Evolutionary conservation across 345 rosid genomes (phyloP).

Genomic region (Eutrema heterophyllum): DNA sequence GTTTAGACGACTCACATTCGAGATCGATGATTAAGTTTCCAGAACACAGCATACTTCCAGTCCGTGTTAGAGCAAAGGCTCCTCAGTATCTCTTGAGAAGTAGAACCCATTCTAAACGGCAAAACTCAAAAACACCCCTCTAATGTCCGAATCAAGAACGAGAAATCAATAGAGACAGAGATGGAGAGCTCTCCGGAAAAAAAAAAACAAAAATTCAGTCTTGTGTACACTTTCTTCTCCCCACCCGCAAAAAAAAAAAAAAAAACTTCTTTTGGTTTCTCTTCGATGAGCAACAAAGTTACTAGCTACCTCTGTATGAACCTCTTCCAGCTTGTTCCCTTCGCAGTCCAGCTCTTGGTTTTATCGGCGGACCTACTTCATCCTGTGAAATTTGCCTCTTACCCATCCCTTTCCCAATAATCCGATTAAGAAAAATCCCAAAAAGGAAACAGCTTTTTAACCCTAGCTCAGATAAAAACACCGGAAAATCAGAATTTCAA

Average conservation of each 20-base stretch:
- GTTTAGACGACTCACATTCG: constrained; percentile 54
- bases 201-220: neutral
- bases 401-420: constrained; percentile 62
- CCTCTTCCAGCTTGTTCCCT: constrained; percentile 97
- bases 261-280: neutral
- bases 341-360: constrained; percentile 78
- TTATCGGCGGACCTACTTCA: constrained; percentile 82
- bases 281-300: constrained; percentile 7
- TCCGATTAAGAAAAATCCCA: neutral
- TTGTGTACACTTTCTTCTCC: constrained; percentile 7
- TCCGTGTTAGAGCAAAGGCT: constrained; percentile 68
- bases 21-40: constrained; percentile 78
- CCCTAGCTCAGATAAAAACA: constrained; percentile 11
- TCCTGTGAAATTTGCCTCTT: constrained; percentile 64
- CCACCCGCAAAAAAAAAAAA: constrained; percentile 9
- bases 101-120: constrained; percentile 45
- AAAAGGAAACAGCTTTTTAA: neutral
- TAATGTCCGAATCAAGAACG: constrained; percentile 18
- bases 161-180: constrained; percentile 22
- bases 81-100: constrained; percentile 52
- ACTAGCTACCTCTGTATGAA: constrained; percentile 92
- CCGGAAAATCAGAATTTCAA: constrained; percentile 4
- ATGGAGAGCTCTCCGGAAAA: neutral
- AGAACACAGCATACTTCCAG: constrained; percentile 86
- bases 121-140: constrained; percentile 12